A percentile compares a stretch with the other conserved stretches of the same genome.
Evolutionary conservation across 345 rosid genomes (phyloP).

Genomic region (Moricandia arvensis): DNA sequence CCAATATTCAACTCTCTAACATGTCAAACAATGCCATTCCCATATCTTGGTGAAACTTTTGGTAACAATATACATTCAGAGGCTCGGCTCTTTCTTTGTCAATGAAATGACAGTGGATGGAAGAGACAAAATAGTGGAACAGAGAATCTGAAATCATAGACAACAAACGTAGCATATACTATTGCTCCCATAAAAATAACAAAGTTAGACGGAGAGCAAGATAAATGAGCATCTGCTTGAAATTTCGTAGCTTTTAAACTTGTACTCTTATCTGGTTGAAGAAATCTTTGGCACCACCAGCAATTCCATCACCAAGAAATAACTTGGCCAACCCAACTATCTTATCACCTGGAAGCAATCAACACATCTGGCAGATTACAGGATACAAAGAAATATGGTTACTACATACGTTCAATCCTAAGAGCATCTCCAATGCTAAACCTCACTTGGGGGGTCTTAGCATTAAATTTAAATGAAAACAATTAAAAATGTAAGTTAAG

Average conservation of each 20-base stretch:
- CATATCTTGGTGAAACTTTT: slow-evolving; percentile 4
- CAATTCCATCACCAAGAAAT: slow-evolving; percentile 80
- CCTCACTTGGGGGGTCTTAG: too few species aligned
- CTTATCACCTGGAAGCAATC: slow-evolving; percentile 66
- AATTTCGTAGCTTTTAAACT: neutral
- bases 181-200: neutral
- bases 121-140: slow-evolving; percentile 83
- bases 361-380: slow-evolving; percentile 7
- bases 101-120: slow-evolving; percentile 82
- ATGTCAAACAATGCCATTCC: slow-evolving; percentile 11
- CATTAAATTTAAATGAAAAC: too few species aligned
- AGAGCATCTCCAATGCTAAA: too few species aligned
- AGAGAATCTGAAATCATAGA: slow-evolving; percentile 54
- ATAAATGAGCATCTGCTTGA: neutral
- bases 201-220: neutral
- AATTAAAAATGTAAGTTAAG: too few species aligned
- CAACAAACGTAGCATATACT: slow-evolving; percentile 18
- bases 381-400: slow-evolving; percentile 1
- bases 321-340: slow-evolving; percentile 83
- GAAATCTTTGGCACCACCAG: slow-evolving; percentile 83
- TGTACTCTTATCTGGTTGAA: slow-evolving; percentile 57
- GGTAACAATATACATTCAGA: slow-evolving; percentile 70
- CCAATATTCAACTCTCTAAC: slow-evolving; percentile 1
- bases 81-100: slow-evolving; percentile 66
- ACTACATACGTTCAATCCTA: slow-evolving; percentile 56